These are phyloP conservation scores for Trichocladium uniseriatum DNA, from an alignment of 495 filamentous ascomycete genomes.

Conservation along the genomic window DNA sequence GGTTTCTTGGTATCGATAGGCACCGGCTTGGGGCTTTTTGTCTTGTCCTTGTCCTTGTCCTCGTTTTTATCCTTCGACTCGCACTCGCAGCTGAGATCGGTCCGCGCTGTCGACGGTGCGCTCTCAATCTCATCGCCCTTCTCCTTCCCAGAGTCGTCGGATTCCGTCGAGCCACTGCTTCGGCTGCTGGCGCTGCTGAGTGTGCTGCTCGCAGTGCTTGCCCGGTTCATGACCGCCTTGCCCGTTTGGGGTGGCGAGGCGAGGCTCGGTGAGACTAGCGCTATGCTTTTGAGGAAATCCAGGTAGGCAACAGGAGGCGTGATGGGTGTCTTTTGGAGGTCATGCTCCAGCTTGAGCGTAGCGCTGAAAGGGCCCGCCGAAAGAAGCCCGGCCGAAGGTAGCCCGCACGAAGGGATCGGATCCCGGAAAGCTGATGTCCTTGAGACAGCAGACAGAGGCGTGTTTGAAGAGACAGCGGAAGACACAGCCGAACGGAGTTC, in stretches of 20 bases:
- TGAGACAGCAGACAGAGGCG: constrained; percentile 26
- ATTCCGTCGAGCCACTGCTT: constrained; percentile 26
- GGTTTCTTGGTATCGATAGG: constrained; percentile 28
- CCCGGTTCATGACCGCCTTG: constrained; percentile 26
- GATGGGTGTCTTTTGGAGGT: constrained; percentile 63
- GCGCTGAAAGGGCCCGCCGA: constrained; percentile 28
- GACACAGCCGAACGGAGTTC: constrained; percentile 41
- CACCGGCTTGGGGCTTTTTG: constrained; percentile 17
- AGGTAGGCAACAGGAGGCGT: constrained; percentile 87
- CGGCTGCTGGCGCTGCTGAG: constrained; percentile 22
- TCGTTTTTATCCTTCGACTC: constrained; percentile 34
- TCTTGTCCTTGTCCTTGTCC: constrained; percentile 6
- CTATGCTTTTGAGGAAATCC: constrained; percentile 71
- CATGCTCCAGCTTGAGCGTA: constrained; percentile 25
- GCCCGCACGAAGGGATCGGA: constrained; percentile 21
- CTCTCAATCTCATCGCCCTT: constrained; percentile 34
- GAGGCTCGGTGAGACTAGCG: constrained; percentile 50
- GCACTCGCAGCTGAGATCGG: constrained; percentile 48
- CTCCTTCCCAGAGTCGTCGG: constrained; percentile 27
- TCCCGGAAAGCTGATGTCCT: constrained; percentile 27
- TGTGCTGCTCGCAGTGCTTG: constrained; percentile 26
- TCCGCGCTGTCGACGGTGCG: constrained; percentile 45
- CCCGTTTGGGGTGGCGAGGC: constrained; percentile 42
- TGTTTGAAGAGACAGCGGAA: constrained; percentile 24
- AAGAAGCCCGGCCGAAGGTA: constrained; percentile 28